These are phyloP conservation scores for Areca catechu DNA, from an alignment of 176 grass and related monocot genomes.

Conservation along the genomic window DNA sequence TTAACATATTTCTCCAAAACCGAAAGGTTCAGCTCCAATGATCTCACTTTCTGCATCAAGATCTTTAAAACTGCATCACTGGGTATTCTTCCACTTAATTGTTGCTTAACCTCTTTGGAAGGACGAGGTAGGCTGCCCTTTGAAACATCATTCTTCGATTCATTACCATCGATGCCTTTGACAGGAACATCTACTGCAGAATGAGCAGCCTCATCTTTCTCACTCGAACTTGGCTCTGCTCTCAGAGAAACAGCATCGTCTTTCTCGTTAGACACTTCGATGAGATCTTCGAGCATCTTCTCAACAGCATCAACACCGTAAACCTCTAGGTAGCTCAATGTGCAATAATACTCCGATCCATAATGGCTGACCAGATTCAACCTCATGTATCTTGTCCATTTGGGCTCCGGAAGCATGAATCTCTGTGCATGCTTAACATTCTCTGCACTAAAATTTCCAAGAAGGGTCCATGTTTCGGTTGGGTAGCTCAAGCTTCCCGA, in stretches of 20 bases:
- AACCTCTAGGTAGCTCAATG: constrained; percentile 71
- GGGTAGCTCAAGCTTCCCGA: constrained; percentile 70
- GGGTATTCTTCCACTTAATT: constrained; percentile 30
- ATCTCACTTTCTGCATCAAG: constrained; percentile 81
- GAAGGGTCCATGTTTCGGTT: constrained; percentile 45
- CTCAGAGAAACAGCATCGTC: constrained; percentile 9
- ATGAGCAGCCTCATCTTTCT: constrained; percentile 11
- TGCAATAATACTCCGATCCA: constrained; percentile 81
- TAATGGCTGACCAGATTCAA: constrained; percentile 61
- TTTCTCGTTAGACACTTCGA: constrained; percentile 26
- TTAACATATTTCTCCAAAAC: constrained; percentile 61
- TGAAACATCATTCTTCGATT: constrained; percentile 20
- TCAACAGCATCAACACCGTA: constrained; percentile 73
- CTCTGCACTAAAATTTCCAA: constrained; percentile 55
- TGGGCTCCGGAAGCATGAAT: constrained; percentile 54
- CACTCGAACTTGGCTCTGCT: neutral
- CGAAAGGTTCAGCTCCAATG: constrained; percentile 22
- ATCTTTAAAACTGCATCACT: constrained; percentile 79
- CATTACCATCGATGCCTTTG: constrained; percentile 16
- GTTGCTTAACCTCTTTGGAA: constrained; percentile 16
- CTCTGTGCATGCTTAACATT: constrained; percentile 75
- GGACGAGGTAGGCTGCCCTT: constrained; percentile 20
- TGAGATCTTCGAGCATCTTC: constrained; percentile 70
- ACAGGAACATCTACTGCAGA: constrained; percentile 4
- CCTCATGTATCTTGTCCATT: constrained; percentile 69